These are phyloP conservation scores for Tarenaya hassleriana DNA, from an alignment of 345 rosid genomes.

Conservation along the genomic window DNA sequence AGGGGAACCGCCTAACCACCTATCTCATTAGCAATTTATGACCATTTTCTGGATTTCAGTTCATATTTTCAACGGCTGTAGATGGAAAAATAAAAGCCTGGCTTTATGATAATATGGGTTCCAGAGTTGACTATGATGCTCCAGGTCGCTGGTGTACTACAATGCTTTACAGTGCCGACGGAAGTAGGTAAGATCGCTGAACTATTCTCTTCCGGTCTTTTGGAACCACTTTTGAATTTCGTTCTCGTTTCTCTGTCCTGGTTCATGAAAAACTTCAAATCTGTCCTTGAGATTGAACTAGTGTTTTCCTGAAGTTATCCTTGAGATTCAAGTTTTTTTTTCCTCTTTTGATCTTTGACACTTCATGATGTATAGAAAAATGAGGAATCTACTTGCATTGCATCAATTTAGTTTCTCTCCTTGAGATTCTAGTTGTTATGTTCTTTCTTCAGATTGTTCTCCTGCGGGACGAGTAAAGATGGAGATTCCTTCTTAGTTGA, in stretches of 20 bases:
- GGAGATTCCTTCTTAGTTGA: constrained; percentile 81
- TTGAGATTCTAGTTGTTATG: background rate
- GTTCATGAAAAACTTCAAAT: constrained; percentile 4
- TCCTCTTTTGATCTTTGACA: background rate
- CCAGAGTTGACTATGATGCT: constrained; percentile 83
- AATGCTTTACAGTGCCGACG: constrained; percentile 86
- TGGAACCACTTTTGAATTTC: background rate
- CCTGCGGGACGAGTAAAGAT: constrained; percentile 90
- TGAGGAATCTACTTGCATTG: background rate
- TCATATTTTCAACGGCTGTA: constrained; percentile 66
- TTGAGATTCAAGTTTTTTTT: background rate
- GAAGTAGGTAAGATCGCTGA: constrained; percentile 46
- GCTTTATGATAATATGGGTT: constrained; percentile 74
- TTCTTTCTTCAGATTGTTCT: constrained; percentile 54
- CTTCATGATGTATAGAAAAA: too few species aligned
- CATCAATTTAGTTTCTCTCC: constrained; percentile 11
- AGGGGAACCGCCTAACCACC: background rate
- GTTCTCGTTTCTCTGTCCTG: background rate
- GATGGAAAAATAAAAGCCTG: constrained; percentile 92
- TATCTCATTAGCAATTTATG: background rate
- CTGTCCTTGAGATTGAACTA: background rate
- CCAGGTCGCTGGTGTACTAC: constrained; percentile 75
- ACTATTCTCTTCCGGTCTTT: background rate
- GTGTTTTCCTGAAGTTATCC: background rate
- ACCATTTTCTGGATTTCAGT: constrained; percentile 39